Base-by-base conservation (phyloP, 495 filamentous ascomycete species). In the Lasiosphaeriaceae sp. region DNA sequence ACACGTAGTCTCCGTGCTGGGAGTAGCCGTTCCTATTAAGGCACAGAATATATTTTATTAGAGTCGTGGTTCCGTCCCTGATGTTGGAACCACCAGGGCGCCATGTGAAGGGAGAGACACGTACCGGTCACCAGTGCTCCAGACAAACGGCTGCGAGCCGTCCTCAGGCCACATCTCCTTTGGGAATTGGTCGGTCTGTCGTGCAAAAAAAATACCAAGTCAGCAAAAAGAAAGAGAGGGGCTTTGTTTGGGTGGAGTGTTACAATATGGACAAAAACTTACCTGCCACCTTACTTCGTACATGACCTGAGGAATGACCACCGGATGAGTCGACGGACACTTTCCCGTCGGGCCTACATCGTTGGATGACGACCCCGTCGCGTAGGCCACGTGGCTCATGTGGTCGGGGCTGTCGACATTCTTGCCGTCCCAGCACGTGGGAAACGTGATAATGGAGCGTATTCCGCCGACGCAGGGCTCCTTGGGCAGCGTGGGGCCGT, bases 261-360 rank as follows among this genome's bases (percentile, higher is more conserved):
- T 2, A n/a, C 7, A 2, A 1, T 8, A 8, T 1, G 45, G 19
- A 19, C 9, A 47, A 47, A 20, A 5, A 47, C 19, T 11, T 17
- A 47, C 19, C 58, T 80, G 74, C 71, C 71, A 71, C 20, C 68
- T 59, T 34, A 85, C 73, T 44, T 73, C 71, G 53, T 68, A 72
- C 47, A 73, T 70, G 0, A 73, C 47, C 62, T 73, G 71, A 0
- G 71, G 71, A 9, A 73, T 67, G 17, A 58, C 51, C 0, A 71
- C 69, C 0, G 69, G 69, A 29, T 71, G 69, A 1, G 22, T 64
- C 0, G 60, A 49, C 0, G 71, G 69, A 45, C 71, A 72, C 0
- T 63, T 57, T 0, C 62, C 68, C 0, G 61, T 61, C 0, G 67
- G 60, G 0, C 60, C 66, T 0, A 62, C 62, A 45, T 59, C 47